phyloP scores from a whole-genome alignment of 768 basidiomycete species.

The Solioccasus polychromus region DNA sequence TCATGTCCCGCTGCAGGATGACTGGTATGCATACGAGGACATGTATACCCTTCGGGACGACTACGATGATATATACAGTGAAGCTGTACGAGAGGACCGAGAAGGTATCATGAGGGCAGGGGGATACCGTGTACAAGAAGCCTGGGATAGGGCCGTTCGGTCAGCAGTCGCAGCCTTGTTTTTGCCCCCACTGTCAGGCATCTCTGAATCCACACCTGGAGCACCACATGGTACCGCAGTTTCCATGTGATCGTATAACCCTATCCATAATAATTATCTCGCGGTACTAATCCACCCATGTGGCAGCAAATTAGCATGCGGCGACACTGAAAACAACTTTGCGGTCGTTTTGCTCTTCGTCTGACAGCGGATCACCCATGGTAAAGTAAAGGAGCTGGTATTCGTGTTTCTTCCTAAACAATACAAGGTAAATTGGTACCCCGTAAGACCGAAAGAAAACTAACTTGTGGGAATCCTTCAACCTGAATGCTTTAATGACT shows the following conservation, averaged over 20 bases:
- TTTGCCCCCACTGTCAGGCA: slow-evolving; percentile 46
- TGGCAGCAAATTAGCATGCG: slow-evolving; percentile 16
- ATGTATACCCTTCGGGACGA: slow-evolving; percentile 51
- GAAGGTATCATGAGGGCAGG: slow-evolving; percentile 82
- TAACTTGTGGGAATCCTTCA: slow-evolving; percentile 44
- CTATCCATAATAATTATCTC: too few relatives aligned
- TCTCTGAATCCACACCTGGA: slow-evolving; percentile 4
- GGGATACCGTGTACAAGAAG: slow-evolving; percentile 78
- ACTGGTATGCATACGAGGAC: slow-evolving; percentile 75
- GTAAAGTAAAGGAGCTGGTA: slow-evolving; percentile 88
- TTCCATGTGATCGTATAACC: too few relatives aligned
- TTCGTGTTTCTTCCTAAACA: slow-evolving; percentile 40
- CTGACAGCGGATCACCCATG: slow-evolving; percentile 58
- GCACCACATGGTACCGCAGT: slow-evolving; percentile 45
- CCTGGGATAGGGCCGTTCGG: slow-evolving; percentile 80
- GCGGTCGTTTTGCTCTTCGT: slow-evolving; percentile 45
- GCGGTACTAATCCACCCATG: neutral
- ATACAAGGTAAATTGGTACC: neutral
- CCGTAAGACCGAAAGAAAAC: slow-evolving; percentile 17
- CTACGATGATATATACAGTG: slow-evolving; percentile 74
- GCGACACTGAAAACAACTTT: slow-evolving; percentile 54
- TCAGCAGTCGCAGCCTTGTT: slow-evolving; percentile 74
- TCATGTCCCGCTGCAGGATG: slow-evolving; percentile 74
- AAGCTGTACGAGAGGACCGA: slow-evolving; percentile 70
- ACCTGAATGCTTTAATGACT: slow-evolving; percentile 48